Percentiles rank a stretch among this genome's conserved stretches.
Conservation (phyloP, 345 rosid species). For the Eucalyptus sideroxylon region DNA sequence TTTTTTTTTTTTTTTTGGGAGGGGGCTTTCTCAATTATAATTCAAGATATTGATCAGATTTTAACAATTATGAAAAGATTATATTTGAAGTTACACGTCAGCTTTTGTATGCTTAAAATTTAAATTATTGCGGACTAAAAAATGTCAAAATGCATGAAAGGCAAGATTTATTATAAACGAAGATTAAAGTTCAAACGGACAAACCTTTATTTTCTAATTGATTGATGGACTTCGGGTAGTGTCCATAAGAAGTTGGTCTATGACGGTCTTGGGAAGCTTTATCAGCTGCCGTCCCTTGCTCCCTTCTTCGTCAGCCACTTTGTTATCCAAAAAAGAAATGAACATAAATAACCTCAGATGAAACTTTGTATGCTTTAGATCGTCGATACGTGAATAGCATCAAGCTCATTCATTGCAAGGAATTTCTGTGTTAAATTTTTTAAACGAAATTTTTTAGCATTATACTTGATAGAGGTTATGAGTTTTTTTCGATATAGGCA, state of each 20-base stretch:
- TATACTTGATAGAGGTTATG: not conserved
- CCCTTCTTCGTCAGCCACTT: not conserved
- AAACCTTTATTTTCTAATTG: too few species aligned
- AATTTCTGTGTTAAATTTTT: too few species aligned
- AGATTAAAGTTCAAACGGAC: too few species aligned
- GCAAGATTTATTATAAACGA: not conserved
- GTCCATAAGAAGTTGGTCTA: not conserved
- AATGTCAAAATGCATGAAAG: too few species aligned
- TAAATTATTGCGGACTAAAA: not conserved
- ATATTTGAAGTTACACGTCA: not conserved
- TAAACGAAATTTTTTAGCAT: too few species aligned
- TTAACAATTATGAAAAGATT: not conserved
- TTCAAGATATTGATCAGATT: not conserved
- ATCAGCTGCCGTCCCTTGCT: not conserved
- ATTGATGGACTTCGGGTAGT: too few species aligned
- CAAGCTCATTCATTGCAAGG: too few species aligned
- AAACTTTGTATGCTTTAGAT: too few species aligned
- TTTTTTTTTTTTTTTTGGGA: too few species aligned
- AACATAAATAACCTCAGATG: too few species aligned
- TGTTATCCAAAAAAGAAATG: not conserved
- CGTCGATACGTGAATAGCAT: too few species aligned
- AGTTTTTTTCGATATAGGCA: fast-evolving
- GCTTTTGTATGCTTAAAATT: not conserved
- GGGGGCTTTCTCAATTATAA: not conserved
- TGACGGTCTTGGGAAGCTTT: not conserved